phyloP scores from a whole-genome alignment of 2,329 filamentous ascomycete genomes.

The Chrysosporium keratinophilum region DNA sequence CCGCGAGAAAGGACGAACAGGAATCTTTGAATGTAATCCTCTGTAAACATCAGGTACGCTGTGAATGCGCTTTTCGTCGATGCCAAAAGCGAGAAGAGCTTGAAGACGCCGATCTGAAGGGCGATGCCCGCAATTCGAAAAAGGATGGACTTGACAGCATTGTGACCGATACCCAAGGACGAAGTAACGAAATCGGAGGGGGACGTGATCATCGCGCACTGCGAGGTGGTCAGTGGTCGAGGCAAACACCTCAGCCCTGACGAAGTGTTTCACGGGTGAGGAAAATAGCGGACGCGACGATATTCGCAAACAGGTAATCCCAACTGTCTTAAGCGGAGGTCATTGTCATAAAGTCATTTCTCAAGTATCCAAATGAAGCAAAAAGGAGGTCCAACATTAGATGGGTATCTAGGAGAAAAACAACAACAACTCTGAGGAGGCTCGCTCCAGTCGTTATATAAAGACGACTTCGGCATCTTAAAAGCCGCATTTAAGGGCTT shows the following conservation, averaged over 20 bases:
- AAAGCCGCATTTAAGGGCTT: too few relatives aligned
- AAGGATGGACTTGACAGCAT: constrained; percentile 15
- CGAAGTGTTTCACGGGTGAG: neutral
- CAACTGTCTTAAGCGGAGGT: neutral
- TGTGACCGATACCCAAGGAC: constrained; percentile 13
- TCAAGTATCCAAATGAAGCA: neutral
- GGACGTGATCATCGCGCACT: constrained; percentile 5
- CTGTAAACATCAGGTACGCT: constrained; percentile 15
- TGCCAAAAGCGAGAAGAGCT: constrained; percentile 13
- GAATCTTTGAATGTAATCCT: constrained; percentile 13
- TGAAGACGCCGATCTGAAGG: constrained; percentile 13
- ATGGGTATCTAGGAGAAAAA: neutral
- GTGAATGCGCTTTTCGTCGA: constrained; percentile 13
- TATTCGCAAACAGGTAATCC: neutral
- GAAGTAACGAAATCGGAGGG: constrained; percentile 10
- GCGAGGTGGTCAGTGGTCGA: neutral
- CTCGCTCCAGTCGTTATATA: neutral
- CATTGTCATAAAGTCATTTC: neutral
- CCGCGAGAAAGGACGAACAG: constrained; percentile 14
- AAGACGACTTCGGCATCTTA: too few relatives aligned
- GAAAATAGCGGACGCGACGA: neutral
- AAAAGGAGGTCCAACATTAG: neutral
- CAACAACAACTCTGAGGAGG: neutral
- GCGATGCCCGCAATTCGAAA: constrained; percentile 14
- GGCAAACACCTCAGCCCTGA: neutral